Base-by-base conservation (phyloP, 257 asterid species). In the Plantago elongata region DNA sequence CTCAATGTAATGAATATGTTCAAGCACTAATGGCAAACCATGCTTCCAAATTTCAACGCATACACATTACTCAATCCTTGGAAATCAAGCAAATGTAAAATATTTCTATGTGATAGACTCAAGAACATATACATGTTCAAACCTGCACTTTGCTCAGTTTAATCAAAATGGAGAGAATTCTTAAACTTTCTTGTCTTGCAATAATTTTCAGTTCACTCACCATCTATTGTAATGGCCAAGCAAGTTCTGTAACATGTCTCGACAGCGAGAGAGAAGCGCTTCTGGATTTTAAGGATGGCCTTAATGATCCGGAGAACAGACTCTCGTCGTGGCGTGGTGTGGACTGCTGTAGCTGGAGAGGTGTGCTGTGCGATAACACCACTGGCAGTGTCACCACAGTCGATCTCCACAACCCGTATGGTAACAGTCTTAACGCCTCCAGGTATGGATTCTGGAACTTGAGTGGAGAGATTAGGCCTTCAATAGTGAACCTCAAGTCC, bases 381-480 rank as follows among this genome's bases (percentile, higher is more conserved):
- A 71, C 77, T 3, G 78, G 77, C 51, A 50, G 63, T n/a, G 78
- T 80, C 34, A 45, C 56, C 10, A 54, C 34, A 29, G 43, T 82
- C 44, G 74, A 77, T 61, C 82, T 82, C 63, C 82, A 54, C 69
- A 76, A 77, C 66, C 72, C 71, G 8, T 34, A 34, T 34, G 40
- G 40, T 7, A 34, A 34, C 40, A 6, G 8, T 34, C 8, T 34
- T 34, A 34, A 34, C 40, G 45, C 61, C 13, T 49, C 80, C 71
- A 58, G 68, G 70, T 68, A 73, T 65, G 78, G 75, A 64, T 60
- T 69, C 63, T 75, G 77, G 79, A 73, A 73, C 82, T 57, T 82
- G 75, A 82, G 85, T 75, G 85, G 85, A 48, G 83, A 68, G 58
- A 75, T 82, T 54, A 74, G 80, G 45, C 81, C 81, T 67, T 79